Evolutionary conservation across 2,329 filamentous ascomycete species (phyloP).

Genomic region (Ceratocystis papillata): DNA sequence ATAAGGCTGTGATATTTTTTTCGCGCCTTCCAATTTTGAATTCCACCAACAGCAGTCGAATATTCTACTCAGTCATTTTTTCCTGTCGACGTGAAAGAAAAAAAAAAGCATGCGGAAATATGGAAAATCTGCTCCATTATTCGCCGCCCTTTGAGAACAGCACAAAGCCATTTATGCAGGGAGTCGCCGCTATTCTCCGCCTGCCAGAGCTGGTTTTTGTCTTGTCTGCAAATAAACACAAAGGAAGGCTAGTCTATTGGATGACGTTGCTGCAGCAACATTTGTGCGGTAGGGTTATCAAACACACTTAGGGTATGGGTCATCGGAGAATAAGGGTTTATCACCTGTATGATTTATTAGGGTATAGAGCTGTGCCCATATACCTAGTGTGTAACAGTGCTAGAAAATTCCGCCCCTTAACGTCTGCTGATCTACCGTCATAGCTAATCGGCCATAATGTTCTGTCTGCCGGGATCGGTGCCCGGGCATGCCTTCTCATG

Average conservation of each 20-base stretch:
- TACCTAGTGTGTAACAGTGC: no score
- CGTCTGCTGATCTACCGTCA: no score
- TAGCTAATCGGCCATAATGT: no score
- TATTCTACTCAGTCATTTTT: no score
- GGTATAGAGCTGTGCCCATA: neutral
- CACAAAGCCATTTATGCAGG: slow-evolving; percentile 12
- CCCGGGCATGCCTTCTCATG: no score
- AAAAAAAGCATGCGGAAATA: neutral
- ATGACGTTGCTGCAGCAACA: slow-evolving; percentile 10
- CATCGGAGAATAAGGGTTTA: neutral
- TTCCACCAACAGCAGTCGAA: neutral
- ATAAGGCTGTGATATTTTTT: neutral
- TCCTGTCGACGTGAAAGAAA: neutral
- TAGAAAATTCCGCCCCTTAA: no score
- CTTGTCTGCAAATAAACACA: no score
- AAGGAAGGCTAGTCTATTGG: neutral
- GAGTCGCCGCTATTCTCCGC: neutral
- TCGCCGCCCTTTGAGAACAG: neutral
- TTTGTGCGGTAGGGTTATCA: neutral
- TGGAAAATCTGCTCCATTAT: neutral
- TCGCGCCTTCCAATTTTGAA: neutral
- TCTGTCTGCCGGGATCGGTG: no score
- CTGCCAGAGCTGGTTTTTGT: neutral
- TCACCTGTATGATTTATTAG: neutral
- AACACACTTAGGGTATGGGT: neutral